Conservation (phyloP, 139 green algal species). For the Chlorella sp. region DNA sequence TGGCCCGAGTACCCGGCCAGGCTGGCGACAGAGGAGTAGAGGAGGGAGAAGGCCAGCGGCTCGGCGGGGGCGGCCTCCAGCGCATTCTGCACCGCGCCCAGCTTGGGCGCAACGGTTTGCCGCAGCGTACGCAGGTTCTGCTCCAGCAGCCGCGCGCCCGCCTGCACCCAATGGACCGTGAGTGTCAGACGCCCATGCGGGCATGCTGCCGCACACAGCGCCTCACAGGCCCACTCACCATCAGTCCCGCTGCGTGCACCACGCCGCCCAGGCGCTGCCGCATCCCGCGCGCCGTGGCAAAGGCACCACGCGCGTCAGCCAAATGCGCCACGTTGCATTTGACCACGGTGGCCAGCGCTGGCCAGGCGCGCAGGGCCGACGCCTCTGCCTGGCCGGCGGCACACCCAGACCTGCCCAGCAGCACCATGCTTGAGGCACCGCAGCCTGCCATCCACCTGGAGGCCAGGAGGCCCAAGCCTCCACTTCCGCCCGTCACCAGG, state of each 20-base stretch:
- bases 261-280: neutral
- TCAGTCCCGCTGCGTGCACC: slow-evolving; percentile 43
- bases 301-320: slow-evolving; percentile 3
- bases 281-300: too few species aligned
- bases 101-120: slow-evolving; percentile 40
- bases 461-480: slow-evolving; percentile 61
- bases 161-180: neutral
- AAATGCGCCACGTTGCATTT: slow-evolving; percentile 18
- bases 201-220: neutral
- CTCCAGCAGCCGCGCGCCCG: slow-evolving; percentile 25
- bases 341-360: neutral
- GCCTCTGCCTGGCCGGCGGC: neutral
- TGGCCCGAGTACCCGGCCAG: slow-evolving; percentile 73
- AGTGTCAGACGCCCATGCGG: neutral
- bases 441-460: slow-evolving; percentile 49
- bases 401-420: slow-evolving; percentile 4
- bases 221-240: slow-evolving; percentile 19
- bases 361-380: neutral
- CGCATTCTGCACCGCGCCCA: slow-evolving; percentile 11
- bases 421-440: slow-evolving; percentile 12
- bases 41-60: neutral
- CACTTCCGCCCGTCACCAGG: slow-evolving; percentile 65
- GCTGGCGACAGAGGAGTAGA: slow-evolving; percentile 73
- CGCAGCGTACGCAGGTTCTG: slow-evolving; percentile 27
- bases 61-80: neutral